Conservation (phyloP, 2,329 filamentous ascomycete genomes). For the Diplodia mutila region DNA sequence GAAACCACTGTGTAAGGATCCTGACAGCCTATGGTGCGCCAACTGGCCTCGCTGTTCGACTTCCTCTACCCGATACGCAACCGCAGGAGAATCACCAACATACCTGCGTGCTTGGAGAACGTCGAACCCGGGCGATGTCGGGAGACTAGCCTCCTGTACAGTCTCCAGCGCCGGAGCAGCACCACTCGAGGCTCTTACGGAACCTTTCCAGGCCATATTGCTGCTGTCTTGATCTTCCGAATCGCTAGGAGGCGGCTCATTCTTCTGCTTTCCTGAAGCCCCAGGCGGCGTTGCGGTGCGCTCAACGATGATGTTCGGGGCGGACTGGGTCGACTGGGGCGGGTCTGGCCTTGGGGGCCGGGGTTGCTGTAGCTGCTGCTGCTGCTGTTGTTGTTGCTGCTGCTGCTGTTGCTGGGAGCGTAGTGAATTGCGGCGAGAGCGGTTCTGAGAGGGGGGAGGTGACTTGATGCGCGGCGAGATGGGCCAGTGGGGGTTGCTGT, state of each 20-base stretch:
- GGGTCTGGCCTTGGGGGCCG: conserved; percentile 17
- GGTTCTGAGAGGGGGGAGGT: conserved; percentile 63
- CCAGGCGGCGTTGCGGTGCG: conserved; percentile 27
- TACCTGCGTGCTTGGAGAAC: conserved; percentile 34
- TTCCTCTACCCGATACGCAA: not conserved
- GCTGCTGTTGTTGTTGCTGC: conserved; percentile 33
- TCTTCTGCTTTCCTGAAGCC: conserved; percentile 41
- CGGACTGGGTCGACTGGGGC: conserved; percentile 30
- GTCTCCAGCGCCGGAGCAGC: conserved; percentile 74
- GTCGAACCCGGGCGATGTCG: conserved; percentile 64
- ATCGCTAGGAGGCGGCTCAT: conserved; percentile 34
- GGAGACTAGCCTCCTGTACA: conserved; percentile 83
- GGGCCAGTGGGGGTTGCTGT: conserved; percentile 69
- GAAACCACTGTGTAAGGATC: not conserved
- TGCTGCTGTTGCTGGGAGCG: conserved; percentile 41
- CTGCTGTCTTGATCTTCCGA: conserved; percentile 42
- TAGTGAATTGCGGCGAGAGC: conserved; percentile 50
- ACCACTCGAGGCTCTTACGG: conserved; percentile 60
- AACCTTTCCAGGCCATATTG: conserved; percentile 41
- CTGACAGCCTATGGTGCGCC: not conserved
- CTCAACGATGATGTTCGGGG: conserved; percentile 52
- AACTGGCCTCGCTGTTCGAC: not conserved
- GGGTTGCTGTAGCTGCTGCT: conserved; percentile 28
- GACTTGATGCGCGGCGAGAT: conserved; percentile 77
- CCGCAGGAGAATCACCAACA: not conserved